These are phyloP conservation scores for Pharus latifolius DNA, from an alignment of 176 grass and related monocot species.

Conservation along the genomic window DNA sequence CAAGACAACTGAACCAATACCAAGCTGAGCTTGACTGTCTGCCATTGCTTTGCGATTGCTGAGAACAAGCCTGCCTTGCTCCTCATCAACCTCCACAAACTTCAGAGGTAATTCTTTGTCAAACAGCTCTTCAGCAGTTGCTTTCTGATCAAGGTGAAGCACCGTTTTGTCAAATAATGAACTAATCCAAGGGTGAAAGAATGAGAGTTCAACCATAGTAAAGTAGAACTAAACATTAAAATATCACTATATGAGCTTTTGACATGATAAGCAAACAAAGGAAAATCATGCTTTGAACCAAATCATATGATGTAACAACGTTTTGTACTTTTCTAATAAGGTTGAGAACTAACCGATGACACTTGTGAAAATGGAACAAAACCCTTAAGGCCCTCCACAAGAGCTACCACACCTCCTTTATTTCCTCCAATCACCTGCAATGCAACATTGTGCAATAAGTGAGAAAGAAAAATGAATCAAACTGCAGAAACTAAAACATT, in stretches of 20 bases:
- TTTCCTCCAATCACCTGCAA: constrained; percentile 81
- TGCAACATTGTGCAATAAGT: not conserved
- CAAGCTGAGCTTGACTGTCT: constrained; percentile 87
- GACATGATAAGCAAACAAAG: not conserved
- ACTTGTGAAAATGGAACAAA: constrained; percentile 98
- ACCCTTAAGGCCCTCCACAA: constrained; percentile 71
- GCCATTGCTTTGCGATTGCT: constrained; percentile 95
- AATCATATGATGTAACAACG: not conserved
- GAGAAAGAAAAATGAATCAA: not conserved
- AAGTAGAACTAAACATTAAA: not conserved
- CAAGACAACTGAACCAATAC: constrained; percentile 89
- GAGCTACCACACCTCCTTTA: constrained; percentile 76
- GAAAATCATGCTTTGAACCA: not conserved
- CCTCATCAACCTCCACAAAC: constrained; percentile 89
- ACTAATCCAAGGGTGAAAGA: not conserved
- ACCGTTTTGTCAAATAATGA: not conserved
- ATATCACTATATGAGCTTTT: not conserved
- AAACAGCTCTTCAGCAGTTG: constrained; percentile 70
- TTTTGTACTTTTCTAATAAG: not conserved
- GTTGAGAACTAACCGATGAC: constrained; percentile 45
- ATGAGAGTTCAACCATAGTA: not conserved
- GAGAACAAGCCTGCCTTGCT: constrained; percentile 86
- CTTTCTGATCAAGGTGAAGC: constrained; percentile 39
- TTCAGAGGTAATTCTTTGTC: constrained; percentile 73
- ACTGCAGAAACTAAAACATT: not conserved